Conservation (phyloP, 1,139 yeast genomes). For the Kazachstania sp. region DNA sequence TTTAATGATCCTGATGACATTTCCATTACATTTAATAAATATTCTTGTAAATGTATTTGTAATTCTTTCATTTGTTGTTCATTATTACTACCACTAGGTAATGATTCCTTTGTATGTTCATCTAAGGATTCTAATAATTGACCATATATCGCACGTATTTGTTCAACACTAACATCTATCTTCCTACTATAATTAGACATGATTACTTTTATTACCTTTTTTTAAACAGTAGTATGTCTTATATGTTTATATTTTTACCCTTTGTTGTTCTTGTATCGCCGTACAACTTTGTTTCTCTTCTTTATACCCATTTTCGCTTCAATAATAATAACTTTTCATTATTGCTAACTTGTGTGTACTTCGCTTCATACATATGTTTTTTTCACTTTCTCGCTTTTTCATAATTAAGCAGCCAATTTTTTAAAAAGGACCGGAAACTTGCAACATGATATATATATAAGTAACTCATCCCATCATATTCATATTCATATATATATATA, state of each 20-base stretch:
- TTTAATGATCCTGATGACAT: slow-evolving; percentile 41
- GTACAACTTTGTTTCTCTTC: too few species aligned
- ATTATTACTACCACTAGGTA: slow-evolving; percentile 14
- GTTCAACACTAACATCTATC: slow-evolving; percentile 22
- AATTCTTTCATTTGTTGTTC: slow-evolving; percentile 32
- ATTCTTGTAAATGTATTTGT: slow-evolving; percentile 37
- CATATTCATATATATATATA: too few species aligned
- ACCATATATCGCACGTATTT: slow-evolving; percentile 23
- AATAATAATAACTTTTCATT: too few species aligned
- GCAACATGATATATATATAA: too few species aligned
- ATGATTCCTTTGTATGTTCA: slow-evolving; percentile 15
- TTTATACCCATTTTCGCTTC: too few species aligned
- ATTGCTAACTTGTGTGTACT: too few species aligned
- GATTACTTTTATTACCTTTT: neutral
- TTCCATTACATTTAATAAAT: slow-evolving; percentile 43
- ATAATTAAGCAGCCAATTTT: neutral
- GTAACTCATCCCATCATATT: too few species aligned
- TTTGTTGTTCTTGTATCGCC: too few species aligned
- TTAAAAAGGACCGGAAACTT: neutral
- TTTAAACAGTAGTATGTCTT: too few species aligned
- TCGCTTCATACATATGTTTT: too few species aligned
- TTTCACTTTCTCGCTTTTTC: too few species aligned
- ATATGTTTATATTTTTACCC: too few species aligned
- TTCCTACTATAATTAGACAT: slow-evolving; percentile 1
- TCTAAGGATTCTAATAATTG: slow-evolving; percentile 23